Conservation (phyloP, 768 basidiomycete species). For the Termitomyces sp. region DNA sequence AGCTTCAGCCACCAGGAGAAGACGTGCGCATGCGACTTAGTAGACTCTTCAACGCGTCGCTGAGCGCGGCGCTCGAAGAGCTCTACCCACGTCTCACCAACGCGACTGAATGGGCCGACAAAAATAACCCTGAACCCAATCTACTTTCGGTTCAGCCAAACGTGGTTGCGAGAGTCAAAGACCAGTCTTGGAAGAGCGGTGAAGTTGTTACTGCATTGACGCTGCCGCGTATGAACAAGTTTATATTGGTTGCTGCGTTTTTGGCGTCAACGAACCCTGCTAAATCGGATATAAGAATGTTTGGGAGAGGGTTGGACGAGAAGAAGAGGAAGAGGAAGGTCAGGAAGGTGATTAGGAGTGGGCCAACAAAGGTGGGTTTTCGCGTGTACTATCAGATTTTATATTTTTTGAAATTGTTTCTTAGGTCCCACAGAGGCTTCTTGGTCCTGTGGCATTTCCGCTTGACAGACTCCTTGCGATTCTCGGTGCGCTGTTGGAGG, state of each 20-base stretch:
- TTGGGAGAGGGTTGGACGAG: constrained; percentile 71
- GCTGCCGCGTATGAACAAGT: constrained; percentile 2
- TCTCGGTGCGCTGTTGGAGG: constrained; percentile 72
- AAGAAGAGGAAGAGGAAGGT: constrained; percentile 51
- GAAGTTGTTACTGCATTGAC: constrained; percentile 38
- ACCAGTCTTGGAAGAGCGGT: not conserved
- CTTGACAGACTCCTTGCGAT: constrained; percentile 67
- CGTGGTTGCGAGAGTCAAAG: constrained; percentile 7
- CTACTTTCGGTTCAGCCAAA: constrained; percentile 30
- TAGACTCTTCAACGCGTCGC: constrained; percentile 57
- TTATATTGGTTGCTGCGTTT: constrained; percentile 32
- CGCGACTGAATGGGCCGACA: constrained; percentile 58
- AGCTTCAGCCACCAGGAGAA: constrained; percentile 38
- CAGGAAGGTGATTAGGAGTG: constrained; percentile 35
- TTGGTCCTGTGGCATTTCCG: constrained; percentile 2
- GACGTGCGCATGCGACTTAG: constrained; percentile 66
- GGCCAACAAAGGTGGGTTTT: constrained; percentile 23
- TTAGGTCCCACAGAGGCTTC: constrained; percentile 74
- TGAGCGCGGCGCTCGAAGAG: constrained; percentile 58
- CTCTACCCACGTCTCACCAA: constrained; percentile 69
- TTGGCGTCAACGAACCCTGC: constrained; percentile 84
- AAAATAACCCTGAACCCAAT: constrained; percentile 43
- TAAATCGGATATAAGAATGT: constrained; percentile 78
- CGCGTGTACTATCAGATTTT: no score
- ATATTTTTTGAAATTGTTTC: no score